A percentile compares a stretch with the other conserved stretches of the same genome.
Evolutionary conservation across 2,329 filamentous ascomycete species (phyloP).

Genomic region (Stagonosporopsis tanaceti): DNA sequence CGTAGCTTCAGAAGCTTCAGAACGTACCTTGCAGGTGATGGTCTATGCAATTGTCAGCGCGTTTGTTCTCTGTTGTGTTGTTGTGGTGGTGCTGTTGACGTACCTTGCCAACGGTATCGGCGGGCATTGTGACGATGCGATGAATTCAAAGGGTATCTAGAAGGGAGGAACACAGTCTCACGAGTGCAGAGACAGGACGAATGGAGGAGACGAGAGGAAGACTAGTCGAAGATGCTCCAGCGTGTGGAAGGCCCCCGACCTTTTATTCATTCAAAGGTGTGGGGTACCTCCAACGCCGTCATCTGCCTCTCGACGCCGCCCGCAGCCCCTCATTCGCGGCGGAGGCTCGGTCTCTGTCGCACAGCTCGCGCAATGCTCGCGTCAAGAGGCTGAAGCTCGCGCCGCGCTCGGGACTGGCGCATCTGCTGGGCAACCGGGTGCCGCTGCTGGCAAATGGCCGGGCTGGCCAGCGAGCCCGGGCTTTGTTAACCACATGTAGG

Average conservation of each 20-base stretch:
- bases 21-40: conserved; percentile 79
- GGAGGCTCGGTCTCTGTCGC: conserved; percentile 24
- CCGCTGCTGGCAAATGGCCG: conserved; percentile 22
- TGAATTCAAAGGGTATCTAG: conserved; percentile 27
- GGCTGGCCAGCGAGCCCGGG: conserved; percentile 15
- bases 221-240: conserved; percentile 20
- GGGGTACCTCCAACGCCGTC: conserved; percentile 30
- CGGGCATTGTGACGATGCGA: conserved; percentile 18
- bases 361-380: conserved; percentile 35
- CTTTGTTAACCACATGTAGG: conserved; percentile 33
- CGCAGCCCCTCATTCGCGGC: conserved; percentile 34
- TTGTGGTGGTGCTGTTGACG: conserved; percentile 7
- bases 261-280: conserved; percentile 30
- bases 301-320: conserved; percentile 37
- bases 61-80: not conserved
- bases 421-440: conserved; percentile 7
- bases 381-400: conserved; percentile 38
- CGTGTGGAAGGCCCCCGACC: conserved; percentile 32
- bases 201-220: conserved; percentile 19
- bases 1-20: conserved; percentile 58
- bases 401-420: conserved; percentile 17
- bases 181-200: conserved; percentile 12
- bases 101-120: conserved; percentile 22
- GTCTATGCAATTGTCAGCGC: conserved; percentile 64
- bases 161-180: conserved; percentile 13